These are phyloP conservation scores for Eutypa lata DNA, from an alignment of 2,329 filamentous ascomycete genomes.

Conservation along the genomic window DNA sequence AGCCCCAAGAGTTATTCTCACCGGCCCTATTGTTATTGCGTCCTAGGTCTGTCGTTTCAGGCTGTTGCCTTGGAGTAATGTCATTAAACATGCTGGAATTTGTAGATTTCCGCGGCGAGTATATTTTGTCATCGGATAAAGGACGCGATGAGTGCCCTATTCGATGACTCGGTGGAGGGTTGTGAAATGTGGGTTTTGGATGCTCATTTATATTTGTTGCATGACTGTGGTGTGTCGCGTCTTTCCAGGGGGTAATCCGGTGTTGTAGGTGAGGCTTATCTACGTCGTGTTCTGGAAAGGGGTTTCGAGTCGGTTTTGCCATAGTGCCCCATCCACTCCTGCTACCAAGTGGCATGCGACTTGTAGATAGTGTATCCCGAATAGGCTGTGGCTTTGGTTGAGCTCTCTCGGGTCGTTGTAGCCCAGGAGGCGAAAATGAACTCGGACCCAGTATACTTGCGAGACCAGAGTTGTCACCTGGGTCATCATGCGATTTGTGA, in stretches of 20 bases:
- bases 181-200: no score
- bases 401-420: no score
- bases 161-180: no score
- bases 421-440: neutral
- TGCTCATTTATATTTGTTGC: no score
- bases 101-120: no score
- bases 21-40: neutral
- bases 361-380: neutral
- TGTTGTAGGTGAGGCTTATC: neutral
- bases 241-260: no score
- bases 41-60: neutral
- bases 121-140: no score
- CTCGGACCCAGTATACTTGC: no score
- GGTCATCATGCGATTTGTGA: no score
- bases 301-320: neutral
- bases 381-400: neutral
- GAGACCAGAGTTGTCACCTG: no score
- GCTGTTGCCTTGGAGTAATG: neutral
- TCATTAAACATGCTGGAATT: neutral
- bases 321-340: constrained; percentile 1
- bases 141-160: no score
- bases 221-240: no score
- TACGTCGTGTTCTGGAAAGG: neutral
- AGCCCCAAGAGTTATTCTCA: constrained; percentile 8
- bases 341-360: neutral